Conservation (phyloP, 345 rosid genomes). For the Aquilaria malaccensis region DNA sequence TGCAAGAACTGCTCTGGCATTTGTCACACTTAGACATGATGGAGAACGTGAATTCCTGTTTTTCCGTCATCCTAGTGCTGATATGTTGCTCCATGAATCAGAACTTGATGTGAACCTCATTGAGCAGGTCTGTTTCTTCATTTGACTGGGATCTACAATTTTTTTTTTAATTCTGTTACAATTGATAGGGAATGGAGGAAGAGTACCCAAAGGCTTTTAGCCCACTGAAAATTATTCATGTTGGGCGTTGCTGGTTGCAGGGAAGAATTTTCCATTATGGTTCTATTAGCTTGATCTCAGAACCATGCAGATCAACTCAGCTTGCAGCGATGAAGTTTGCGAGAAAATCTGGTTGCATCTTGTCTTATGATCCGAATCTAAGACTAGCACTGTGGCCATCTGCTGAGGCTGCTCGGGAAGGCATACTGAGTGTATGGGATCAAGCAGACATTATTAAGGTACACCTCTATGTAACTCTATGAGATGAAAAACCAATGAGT, state of each 20-base stretch:
- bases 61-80: slow-evolving; percentile 98
- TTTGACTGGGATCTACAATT: no score
- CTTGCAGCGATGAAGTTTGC: slow-evolving; percentile 89
- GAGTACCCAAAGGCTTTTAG: background rate
- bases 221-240: slow-evolving; percentile 1
- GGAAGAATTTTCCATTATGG: slow-evolving; percentile 93
- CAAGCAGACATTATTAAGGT: slow-evolving; percentile 95
- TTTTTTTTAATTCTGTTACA: background rate
- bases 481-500: background rate
- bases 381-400: slow-evolving; percentile 94
- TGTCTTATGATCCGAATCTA: slow-evolving; percentile 94
- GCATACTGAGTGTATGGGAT: slow-evolving; percentile 86
- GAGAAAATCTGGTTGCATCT: slow-evolving; percentile 63
- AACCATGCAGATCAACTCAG: slow-evolving; percentile 90
- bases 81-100: slow-evolving; percentile 86
- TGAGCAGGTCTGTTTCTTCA: slow-evolving; percentile 41
- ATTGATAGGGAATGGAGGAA: background rate
- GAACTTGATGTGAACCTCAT: slow-evolving; percentile 70
- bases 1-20: slow-evolving; percentile 91
- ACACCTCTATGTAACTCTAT: background rate
- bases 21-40: slow-evolving; percentile 82
- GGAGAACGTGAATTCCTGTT: slow-evolving; percentile 98
- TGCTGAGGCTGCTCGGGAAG: slow-evolving; percentile 69
- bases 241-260: slow-evolving; percentile 32
- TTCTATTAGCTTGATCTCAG: slow-evolving; percentile 89